These are phyloP conservation scores for Triticum urartu DNA, from an alignment of 176 grass and related monocot species.

Conservation along the genomic window DNA sequence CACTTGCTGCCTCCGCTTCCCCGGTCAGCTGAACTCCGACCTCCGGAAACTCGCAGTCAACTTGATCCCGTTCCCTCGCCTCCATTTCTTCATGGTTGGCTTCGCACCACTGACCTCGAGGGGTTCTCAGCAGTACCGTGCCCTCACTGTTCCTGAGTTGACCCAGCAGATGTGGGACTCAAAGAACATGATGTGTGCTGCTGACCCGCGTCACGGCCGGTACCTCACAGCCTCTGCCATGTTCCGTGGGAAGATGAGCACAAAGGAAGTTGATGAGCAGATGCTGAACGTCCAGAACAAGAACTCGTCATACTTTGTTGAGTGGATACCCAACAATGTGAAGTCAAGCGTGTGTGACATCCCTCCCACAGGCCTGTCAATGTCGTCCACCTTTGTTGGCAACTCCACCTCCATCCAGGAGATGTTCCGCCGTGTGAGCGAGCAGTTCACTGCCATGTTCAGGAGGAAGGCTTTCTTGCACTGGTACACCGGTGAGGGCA, in stretches of 20 bases:
- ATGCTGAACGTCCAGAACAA: constrained; percentile 98
- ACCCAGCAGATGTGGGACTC: constrained; percentile 98
- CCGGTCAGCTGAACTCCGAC: constrained; percentile 66
- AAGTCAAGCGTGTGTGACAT: constrained; percentile 93
- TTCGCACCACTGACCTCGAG: constrained; percentile 85
- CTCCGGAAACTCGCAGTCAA: constrained; percentile 79
- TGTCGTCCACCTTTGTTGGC: constrained; percentile 72
- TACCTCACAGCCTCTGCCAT: constrained; percentile 89
- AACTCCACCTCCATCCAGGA: constrained; percentile 76
- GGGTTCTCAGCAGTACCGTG: constrained; percentile 79
- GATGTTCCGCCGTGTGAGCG: constrained; percentile 88
- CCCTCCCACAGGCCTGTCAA: constrained; percentile 59
- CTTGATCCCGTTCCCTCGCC: constrained; percentile 83
- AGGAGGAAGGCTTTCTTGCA: constrained; percentile 96
- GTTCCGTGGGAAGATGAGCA: constrained; percentile 99
- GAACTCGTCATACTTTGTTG: constrained; percentile 93
- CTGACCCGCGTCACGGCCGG: constrained; percentile 75
- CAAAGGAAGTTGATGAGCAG: constrained; percentile 96
- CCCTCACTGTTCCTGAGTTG: constrained; percentile 82
- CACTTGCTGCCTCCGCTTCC: constrained; percentile 76
- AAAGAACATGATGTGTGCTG: constrained; percentile 99
- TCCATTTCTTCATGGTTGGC: constrained; percentile 94
- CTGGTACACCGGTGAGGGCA: constrained; percentile 97
- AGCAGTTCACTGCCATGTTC: constrained; percentile 98
- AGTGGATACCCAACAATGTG: constrained; percentile 97